phyloP scores from a whole-genome alignment of 2,329 filamentous ascomycete species.

The Pseudogymnoascus sp. region DNA sequence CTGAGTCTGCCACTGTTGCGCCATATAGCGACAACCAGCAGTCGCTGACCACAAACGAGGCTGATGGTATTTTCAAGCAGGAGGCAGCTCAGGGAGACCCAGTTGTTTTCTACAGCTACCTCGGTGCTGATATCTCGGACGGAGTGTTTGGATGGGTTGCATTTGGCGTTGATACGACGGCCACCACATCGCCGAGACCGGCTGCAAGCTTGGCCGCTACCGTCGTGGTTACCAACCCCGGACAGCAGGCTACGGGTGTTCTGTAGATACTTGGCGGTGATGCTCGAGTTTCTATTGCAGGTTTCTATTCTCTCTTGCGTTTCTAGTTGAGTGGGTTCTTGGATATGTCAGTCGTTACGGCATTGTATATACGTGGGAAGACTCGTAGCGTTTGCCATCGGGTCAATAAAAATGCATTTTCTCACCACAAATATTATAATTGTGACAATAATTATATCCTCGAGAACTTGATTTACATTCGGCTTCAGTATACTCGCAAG shows the following conservation, averaged over 20 bases:
- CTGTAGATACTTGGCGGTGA: neutral
- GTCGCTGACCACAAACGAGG: conserved; percentile 39
- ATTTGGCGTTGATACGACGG: conserved; percentile 40
- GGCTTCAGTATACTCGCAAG: neutral
- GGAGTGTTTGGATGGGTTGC: conserved; percentile 50
- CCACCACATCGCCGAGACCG: conserved; percentile 40
- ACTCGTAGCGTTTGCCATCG: neutral
- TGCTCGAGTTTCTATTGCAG: neutral
- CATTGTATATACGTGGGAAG: neutral
- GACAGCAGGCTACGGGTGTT: neutral
- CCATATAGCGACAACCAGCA: conserved; percentile 44
- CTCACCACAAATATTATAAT: neutral
- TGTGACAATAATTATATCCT: neutral
- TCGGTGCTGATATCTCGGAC: conserved; percentile 45
- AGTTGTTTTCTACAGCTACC: conserved; percentile 49
- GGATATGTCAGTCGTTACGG: neutral
- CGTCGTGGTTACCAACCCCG: conserved; percentile 26
- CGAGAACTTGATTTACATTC: neutral
- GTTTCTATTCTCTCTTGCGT: neutral
- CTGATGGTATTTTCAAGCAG: conserved; percentile 41
- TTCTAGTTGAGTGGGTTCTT: neutral
- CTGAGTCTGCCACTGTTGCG: conserved; percentile 38
- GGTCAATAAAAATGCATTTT: conserved; percentile 6
- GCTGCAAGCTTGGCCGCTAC: conserved; percentile 29
- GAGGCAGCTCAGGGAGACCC: conserved; percentile 43